Evolutionary conservation across 768 basidiomycete species (phyloP).

Genomic region (Mycena venus): DNA sequence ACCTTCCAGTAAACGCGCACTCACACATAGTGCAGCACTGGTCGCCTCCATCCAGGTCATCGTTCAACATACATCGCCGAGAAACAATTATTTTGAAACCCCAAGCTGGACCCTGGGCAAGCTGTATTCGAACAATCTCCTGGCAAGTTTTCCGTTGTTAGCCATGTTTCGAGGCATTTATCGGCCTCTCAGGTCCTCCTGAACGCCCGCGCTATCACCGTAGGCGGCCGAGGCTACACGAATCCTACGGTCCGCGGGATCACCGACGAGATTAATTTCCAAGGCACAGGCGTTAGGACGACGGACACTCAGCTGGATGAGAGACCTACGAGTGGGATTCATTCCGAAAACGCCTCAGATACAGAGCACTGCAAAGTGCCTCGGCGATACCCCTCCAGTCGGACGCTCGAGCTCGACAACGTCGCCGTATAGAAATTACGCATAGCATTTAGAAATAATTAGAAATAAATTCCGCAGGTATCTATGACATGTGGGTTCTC

Average conservation of each 20-base stretch:
- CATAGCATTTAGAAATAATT: no score
- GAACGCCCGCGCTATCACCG: slow-evolving; percentile 5
- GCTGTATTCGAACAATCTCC: slow-evolving; percentile 46
- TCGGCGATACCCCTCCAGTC: background rate
- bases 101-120: slow-evolving; percentile 51
- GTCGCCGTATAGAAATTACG: background rate
- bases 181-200: background rate
- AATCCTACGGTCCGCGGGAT: background rate
- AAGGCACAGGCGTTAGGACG: background rate
- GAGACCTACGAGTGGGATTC: background rate
- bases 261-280: slow-evolving; percentile 2
- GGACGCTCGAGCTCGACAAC: background rate
- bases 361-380: background rate
- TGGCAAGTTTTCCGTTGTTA: background rate
- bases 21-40: slow-evolving; percentile 36
- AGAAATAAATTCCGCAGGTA: no score
- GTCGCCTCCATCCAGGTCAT: slow-evolving; percentile 45
- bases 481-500: no score
- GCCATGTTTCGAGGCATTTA: background rate
- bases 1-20: background rate
- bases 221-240: slow-evolving; percentile 10
- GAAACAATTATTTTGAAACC: slow-evolving; percentile 43
- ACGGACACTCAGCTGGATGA: background rate
- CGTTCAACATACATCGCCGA: slow-evolving; percentile 39
- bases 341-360: background rate